Conservation (phyloP, 768 basidiomycete species). For the Agaricus blazei region DNA sequence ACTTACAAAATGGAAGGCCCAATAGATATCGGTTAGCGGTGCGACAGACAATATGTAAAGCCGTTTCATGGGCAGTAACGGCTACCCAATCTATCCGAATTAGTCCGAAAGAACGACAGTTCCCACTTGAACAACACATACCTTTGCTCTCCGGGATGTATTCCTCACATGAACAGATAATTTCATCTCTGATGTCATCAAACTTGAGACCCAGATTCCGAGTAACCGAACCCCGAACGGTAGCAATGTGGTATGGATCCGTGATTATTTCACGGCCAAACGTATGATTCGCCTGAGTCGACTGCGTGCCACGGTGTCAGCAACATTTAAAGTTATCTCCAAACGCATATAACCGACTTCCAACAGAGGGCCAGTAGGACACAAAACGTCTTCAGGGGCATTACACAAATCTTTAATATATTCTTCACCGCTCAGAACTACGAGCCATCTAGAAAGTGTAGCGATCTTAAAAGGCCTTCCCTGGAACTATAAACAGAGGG, state of each 20-base stretch:
- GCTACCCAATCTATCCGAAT: conserved; percentile 32
- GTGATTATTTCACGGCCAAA: conserved; percentile 25
- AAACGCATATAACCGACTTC: background rate
- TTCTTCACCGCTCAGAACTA: conserved; percentile 26
- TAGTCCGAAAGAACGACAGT: background rate
- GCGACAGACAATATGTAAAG: conserved; percentile 32
- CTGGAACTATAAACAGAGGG: conserved; percentile 11
- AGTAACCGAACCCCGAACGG: conserved; percentile 27
- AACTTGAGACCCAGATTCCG: conserved; percentile 32
- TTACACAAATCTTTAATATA: conserved; percentile 28
- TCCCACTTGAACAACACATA: conserved; percentile 8
- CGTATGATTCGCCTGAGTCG: conserved; percentile 29
- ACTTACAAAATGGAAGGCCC: conserved; percentile 43
- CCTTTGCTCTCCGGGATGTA: conserved; percentile 20
- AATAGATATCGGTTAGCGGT: conserved; percentile 42
- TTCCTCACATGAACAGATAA: conserved; percentile 33
- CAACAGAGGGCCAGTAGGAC: conserved; percentile 8
- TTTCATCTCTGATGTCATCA: conserved; percentile 38
- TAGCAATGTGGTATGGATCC: conserved; percentile 25
- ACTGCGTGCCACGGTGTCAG: conserved; percentile 17
- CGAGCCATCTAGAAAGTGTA: conserved; percentile 27
- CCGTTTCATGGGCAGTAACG: conserved; percentile 18
- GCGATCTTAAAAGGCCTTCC: conserved; percentile 22
- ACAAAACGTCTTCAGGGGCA: conserved; percentile 25
- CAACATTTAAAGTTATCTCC: background rate